These are phyloP conservation scores for Lycium barbarum DNA, from an alignment of 257 asterid genomes.

Conservation along the genomic window DNA sequence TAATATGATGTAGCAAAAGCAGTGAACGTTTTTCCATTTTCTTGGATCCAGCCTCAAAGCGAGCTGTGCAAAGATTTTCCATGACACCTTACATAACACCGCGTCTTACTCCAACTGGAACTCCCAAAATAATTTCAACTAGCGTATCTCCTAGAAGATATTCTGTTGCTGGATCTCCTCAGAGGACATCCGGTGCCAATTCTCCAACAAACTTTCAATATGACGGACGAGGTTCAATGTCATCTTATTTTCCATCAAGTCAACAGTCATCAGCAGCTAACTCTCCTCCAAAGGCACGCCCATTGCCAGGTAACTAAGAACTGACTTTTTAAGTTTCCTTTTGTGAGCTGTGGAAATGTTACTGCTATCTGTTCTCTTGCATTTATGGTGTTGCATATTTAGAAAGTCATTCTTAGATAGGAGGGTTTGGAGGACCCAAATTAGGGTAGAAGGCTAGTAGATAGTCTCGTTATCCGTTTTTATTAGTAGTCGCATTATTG, in stretches of 20 bases:
- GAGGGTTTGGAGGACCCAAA: no score
- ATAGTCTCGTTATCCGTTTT: no score
- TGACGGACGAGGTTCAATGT: conserved; percentile 70
- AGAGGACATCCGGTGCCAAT: conserved; percentile 60
- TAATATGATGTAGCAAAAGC: conserved; percentile 16
- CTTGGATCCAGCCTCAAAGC: conserved; percentile 60
- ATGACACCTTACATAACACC: conserved; percentile 68
- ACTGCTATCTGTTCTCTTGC: not conserved
- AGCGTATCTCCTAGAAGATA: conserved; percentile 85
- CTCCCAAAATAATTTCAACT: conserved; percentile 72
- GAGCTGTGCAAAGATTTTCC: conserved; percentile 57
- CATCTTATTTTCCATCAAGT: conserved; percentile 93
- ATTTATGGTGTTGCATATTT: not conserved
- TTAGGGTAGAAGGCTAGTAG: no score
- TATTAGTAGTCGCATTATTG: no score
- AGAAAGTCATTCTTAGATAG: not conserved
- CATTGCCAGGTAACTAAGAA: conserved; percentile 62
- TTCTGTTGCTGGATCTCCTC: conserved; percentile 80
- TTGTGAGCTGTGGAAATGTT: not conserved
- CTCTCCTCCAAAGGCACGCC: conserved; percentile 89
- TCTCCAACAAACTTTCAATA: conserved; percentile 60
- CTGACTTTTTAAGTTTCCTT: not conserved
- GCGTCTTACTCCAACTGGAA: conserved; percentile 74
- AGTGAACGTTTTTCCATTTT: conserved; percentile 24
- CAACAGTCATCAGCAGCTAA: conserved; percentile 96